Base-by-base conservation (phyloP, 2,329 filamentous ascomycete species). In the Claviceps monticola region DNA sequence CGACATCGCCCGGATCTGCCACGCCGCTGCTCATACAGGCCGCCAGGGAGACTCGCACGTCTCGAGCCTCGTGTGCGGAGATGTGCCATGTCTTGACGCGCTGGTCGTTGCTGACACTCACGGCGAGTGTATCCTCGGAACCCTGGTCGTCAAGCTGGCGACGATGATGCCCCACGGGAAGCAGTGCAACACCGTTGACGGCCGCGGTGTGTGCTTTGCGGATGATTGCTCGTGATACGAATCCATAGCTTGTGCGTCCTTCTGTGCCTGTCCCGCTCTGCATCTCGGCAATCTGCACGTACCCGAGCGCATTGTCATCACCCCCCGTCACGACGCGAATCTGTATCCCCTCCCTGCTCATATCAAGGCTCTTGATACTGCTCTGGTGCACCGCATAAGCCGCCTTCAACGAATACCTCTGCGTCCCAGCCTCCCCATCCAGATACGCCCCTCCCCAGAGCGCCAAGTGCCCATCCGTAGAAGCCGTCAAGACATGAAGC, bases 291-390 rank as follows among this genome's bases (percentile, higher is more conserved):
- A 68, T 50, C 0, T 53, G 65, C 23, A 76, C 77, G 11, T 87
- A 60, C 0, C 78, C 83, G 0, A 97, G 65, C 3, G 84, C 84
- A 55, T 93, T 93, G 65, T 97, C 93, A 60, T 98, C 93, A 21
- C 93, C 89, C 26, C 87, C 88, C 0, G 88, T 89, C 4, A 87
- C 65, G 17, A 95, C 62, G 1, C 86, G 55, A 57, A 57, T 70
- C 58, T 59, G 34, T 62, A 56, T 17, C 60, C 57, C 14, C 72
- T 49, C 29, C 48, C 53, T 47, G 29, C 59, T 55, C 48, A 80
- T 54, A 54, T 76, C 75, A 2, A 85, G 67, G 19, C 73, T 70
- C 64, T 95, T 94, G 63, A 96, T 79, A 49, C 83, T 82, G 65
- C 79, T 95, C 59, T 95, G 88, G 61, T 97, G 93, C 23, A 91